These are phyloP conservation scores for Elongisporangium prolatum DNA, from an alignment of 352 stramenopile genomes.

Conservation along the genomic window DNA sequence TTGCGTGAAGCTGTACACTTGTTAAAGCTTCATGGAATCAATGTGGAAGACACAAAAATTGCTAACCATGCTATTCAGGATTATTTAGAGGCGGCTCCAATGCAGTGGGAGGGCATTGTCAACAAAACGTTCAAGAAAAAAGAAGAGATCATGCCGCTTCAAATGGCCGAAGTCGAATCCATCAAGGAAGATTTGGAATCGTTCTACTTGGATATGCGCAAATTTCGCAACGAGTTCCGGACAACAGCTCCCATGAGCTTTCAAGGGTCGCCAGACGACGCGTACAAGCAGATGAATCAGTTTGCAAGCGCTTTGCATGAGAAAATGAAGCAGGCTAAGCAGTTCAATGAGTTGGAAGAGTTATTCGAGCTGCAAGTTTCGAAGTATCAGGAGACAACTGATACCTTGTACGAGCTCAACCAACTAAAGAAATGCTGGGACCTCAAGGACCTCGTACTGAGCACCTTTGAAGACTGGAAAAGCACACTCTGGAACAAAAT, in stretches of 20 bases:
- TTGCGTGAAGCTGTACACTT: constrained; percentile 92
- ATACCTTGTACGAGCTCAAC: constrained; percentile 85
- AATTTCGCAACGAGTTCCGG: constrained; percentile 94
- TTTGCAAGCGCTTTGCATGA: constrained; percentile 66
- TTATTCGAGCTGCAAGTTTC: constrained; percentile 85
- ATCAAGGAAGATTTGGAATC: constrained; percentile 93
- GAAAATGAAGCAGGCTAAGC: constrained; percentile 77
- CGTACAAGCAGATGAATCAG: constrained; percentile 80
- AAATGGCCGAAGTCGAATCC: constrained; percentile 94
- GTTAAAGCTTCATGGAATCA: constrained; percentile 92
- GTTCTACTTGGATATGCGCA: constrained; percentile 93
- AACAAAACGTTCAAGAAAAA: constrained; percentile 99
- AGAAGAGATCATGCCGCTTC: constrained; percentile 96
- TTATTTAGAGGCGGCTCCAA: constrained; percentile 94
- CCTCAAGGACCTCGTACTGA: constrained; percentile 73
- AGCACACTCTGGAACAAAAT: constrained; percentile 78
- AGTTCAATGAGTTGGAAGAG: constrained; percentile 86
- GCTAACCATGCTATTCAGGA: constrained; percentile 76
- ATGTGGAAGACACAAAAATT: constrained; percentile 89
- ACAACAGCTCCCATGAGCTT: constrained; percentile 94
- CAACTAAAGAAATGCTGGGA: constrained; percentile 88
- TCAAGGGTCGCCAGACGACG: constrained; percentile 68
- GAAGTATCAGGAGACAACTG: constrained; percentile 85
- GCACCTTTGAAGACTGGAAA: constrained; percentile 86
- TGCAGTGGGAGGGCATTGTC: constrained; percentile 97